These are phyloP conservation scores for Fusarium siculi DNA, from an alignment of 2,329 filamentous ascomycete species.

Conservation along the genomic window DNA sequence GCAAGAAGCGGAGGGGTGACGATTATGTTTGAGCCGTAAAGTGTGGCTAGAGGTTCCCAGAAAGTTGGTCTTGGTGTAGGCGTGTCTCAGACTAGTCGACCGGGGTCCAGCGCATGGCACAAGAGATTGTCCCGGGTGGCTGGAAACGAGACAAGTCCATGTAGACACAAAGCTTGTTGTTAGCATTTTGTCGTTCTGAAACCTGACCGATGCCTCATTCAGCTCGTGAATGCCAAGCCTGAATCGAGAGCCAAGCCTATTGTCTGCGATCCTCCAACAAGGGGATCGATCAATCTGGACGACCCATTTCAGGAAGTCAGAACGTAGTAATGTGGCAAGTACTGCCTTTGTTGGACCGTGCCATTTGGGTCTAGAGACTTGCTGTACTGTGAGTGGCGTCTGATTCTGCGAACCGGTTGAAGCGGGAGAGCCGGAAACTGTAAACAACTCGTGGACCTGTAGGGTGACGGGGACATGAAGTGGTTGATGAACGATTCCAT, in stretches of 20 bases:
- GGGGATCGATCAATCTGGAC: not conserved
- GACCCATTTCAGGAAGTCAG: not conserved
- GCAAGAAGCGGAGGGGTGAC: slow-evolving; percentile 23
- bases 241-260: slow-evolving; percentile 1
- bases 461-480: not conserved
- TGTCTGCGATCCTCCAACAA: not conserved
- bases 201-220: not conserved
- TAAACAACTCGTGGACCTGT: not conserved
- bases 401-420: not conserved
- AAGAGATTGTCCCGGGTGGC: slow-evolving; percentile 17
- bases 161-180: not conserved
- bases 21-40: slow-evolving; percentile 7
- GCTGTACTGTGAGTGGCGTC: not conserved
- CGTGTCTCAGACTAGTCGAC: slow-evolving; percentile 2
- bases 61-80: not conserved
- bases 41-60: not conserved
- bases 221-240: not conserved
- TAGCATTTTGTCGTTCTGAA: not conserved
- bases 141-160: slow-evolving; percentile 18
- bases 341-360: not conserved
- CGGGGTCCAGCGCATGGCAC: not conserved
- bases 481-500: not conserved
- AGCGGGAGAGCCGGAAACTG: not conserved
- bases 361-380: not conserved
- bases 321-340: slow-evolving; percentile 1